A percentile compares a stretch with the other conserved stretches of the same genome.
Evolutionary conservation across 306 rosid species (phyloP).

Genomic region (Pueraria montana): DNA sequence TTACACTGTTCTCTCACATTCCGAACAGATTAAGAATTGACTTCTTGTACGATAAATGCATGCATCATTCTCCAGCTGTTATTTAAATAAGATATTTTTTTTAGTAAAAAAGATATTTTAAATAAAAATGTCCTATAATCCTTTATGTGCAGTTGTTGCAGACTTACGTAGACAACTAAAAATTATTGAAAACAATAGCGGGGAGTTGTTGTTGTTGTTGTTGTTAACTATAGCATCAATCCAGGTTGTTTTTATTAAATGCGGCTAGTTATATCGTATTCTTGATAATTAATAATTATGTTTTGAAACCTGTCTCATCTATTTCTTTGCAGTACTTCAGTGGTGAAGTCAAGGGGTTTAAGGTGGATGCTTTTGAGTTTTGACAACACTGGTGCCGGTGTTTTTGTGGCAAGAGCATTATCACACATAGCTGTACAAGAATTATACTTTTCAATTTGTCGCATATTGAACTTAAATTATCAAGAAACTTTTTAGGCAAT

Average conservation of each 20-base stretch:
- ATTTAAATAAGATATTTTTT: background rate
- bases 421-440: background rate
- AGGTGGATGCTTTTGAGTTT: no score
- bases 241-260: background rate
- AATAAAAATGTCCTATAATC: no score
- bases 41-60: background rate
- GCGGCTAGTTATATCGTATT: no score
- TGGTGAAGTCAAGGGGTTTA: background rate
- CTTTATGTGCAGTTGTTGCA: background rate
- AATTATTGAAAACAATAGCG: background rate
- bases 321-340: background rate
- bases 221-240: background rate
- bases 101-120: no score
- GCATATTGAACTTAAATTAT: background rate
- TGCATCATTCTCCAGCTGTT: background rate
- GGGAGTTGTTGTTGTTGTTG: background rate
- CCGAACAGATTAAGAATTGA: background rate
- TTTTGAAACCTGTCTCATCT: slow-evolving; percentile 1
- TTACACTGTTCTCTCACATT: background rate
- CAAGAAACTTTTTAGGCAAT: background rate
- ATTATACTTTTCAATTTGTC: background rate
- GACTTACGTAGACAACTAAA: background rate
- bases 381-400: background rate
- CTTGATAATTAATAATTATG: background rate
- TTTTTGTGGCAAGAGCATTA: background rate